These are phyloP conservation scores for Triticum aestivum DNA, from an alignment of 176 grass and related monocot genomes.

Conservation along the genomic window IWGSC_CS_RefSeq_v2.1 NC_057804.1:636658343-636658842, in stretches of 20 bases:
- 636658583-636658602: conserved; percentile 45
- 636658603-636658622: conserved; percentile 79
- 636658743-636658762: conserved; percentile 68
- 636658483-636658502: conserved; percentile 69
- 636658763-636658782: conserved; percentile 65
- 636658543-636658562: conserved; percentile 78
- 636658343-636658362: conserved; percentile 58
- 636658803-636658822: no score
- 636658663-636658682: conserved; percentile 60
- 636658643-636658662: conserved; percentile 56
- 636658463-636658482: conserved; percentile 72
- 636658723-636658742: conserved; percentile 63
- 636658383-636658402: conserved; percentile 42
- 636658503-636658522: conserved; percentile 61
- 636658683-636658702: conserved; percentile 68
- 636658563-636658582: conserved; percentile 64
- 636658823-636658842: no score
- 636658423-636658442: conserved; percentile 48
- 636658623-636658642: conserved; percentile 69
- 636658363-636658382: conserved; percentile 53
- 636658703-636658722: conserved; percentile 61
- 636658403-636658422: conserved; percentile 58
- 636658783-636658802: background rate
- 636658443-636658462: conserved; percentile 53
- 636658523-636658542: conserved; percentile 71